These are phyloP conservation scores for Phytophthora crassamura DNA, from an alignment of 352 stramenopile genomes.

Conservation along the genomic window DNA sequence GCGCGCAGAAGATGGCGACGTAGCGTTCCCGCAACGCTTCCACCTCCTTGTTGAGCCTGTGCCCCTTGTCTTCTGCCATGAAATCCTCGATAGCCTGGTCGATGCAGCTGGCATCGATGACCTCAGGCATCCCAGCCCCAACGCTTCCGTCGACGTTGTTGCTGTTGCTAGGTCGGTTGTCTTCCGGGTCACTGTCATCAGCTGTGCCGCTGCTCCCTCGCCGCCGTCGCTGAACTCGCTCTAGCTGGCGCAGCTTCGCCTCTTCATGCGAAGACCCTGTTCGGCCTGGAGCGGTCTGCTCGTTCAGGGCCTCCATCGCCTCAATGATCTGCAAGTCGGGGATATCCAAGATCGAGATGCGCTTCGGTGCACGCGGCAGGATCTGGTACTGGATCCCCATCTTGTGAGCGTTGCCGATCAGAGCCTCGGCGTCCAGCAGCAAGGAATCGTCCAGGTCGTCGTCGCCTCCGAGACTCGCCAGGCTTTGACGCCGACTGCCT, in stretches of 20 bases:
- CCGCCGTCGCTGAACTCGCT: conserved; percentile 30
- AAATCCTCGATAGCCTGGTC: conserved; percentile 67
- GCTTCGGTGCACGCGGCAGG: conserved; percentile 52
- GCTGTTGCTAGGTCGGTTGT: conserved; percentile 7
- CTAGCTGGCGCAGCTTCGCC: conserved; percentile 28
- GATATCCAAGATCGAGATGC: conserved; percentile 74
- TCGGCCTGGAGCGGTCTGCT: conserved; percentile 16
- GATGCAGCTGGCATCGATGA: conserved; percentile 42
- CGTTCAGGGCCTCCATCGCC: conserved; percentile 36
- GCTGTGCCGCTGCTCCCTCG: conserved; percentile 29
- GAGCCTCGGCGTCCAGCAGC: conserved; percentile 67
- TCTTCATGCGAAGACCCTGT: conserved; percentile 17
- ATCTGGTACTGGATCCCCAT: conserved; percentile 75
- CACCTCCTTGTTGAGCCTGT: conserved; percentile 26
- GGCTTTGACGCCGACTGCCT: conserved; percentile 30
- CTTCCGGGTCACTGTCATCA: conserved; percentile 27
- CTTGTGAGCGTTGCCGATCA: conserved; percentile 77
- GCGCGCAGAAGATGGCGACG: conserved; percentile 67
- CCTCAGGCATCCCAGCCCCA: conserved; percentile 27
- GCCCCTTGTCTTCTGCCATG: conserved; percentile 30
- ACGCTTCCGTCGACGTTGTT: conserved; percentile 37
- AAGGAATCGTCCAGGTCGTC: conserved; percentile 60
- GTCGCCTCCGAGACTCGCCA: conserved; percentile 33
- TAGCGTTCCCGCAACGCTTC: conserved; percentile 59
- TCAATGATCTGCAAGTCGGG: conserved; percentile 76